Percentiles rank a stretch among this genome's conserved stretches.
These are phyloP conservation scores for Dioscorea cayenensis DNA, from an alignment of 116 monocot genomes.

Conservation along the genomic window DNA sequence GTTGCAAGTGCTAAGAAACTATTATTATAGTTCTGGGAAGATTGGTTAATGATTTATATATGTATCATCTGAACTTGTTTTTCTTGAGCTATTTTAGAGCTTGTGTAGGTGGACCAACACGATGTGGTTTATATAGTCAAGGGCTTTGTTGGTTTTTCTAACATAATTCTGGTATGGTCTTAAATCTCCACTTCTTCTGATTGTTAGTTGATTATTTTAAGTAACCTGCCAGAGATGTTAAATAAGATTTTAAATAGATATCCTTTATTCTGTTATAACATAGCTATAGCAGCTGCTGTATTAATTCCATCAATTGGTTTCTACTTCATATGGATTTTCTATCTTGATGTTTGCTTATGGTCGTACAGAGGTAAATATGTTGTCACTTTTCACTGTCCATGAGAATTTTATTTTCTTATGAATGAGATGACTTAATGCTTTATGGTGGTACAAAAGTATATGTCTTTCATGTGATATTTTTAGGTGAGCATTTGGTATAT, in stretches of 20 bases:
- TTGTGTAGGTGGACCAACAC: not conserved
- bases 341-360: not conserved
- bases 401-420: too few relatives aligned
- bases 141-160: not conserved
- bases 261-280: not conserved
- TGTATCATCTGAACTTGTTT: not conserved
- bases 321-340: not conserved
- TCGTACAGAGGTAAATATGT: too few relatives aligned
- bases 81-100: not conserved
- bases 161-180: not conserved
- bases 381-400: too few relatives aligned
- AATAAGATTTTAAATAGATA: not conserved
- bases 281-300: too few relatives aligned
- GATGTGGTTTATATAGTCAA: not conserved
- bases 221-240: not conserved
- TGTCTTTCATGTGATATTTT: too few relatives aligned
- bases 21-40: not conserved
- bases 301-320: not conserved
- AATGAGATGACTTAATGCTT: too few relatives aligned
- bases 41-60: not conserved
- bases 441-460: too few relatives aligned
- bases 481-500: too few relatives aligned
- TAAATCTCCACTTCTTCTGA: not conserved
- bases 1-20: not conserved
- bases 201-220: not conserved